Evolutionary conservation across 805 yeast species (phyloP).

Genomic region (Candida pini): DNA sequence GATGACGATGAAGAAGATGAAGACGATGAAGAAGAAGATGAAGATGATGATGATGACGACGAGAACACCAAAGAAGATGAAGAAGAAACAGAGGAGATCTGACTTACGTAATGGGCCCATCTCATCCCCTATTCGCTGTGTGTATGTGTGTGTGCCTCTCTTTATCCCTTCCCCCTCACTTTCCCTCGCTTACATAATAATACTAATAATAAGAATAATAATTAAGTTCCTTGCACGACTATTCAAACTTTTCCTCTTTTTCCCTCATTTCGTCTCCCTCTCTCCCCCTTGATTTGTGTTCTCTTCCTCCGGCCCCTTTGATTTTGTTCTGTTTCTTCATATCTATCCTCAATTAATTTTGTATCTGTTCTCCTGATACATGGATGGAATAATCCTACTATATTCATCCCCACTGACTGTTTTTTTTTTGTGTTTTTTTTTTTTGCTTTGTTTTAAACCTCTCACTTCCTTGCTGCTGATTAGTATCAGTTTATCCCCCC

Average conservation of each 20-base stretch:
- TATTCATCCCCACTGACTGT: no score
- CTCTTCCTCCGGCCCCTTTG: neutral
- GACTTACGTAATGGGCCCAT: neutral
- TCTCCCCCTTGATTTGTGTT: no score
- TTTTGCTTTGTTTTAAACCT: no score
- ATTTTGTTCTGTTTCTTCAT: neutral
- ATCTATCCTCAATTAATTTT: no score
- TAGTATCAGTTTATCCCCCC: no score
- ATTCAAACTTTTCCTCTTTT: neutral
- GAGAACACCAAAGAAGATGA: constrained; percentile 22
- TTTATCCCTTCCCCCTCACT: neutral
- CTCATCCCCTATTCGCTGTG: neutral
- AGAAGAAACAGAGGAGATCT: constrained; percentile 24
- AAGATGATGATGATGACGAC: constrained; percentile 24
- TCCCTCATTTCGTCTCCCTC: neutral
- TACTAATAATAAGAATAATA: no score
- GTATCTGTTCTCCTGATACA: no score
- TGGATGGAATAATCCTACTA: no score
- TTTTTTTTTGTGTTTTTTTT: no score
- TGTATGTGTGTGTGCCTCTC: neutral
- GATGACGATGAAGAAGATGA: constrained; percentile 31
- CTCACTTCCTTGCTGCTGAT: no score
- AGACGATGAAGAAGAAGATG: constrained; percentile 16
- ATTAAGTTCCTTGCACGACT: no score
- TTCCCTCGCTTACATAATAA: neutral